Evolutionary conservation across 2,329 filamentous ascomycete species (phyloP), one percentile per base, ranked within the genome.

Genomic region (Pleomassaria siparia): DNA sequence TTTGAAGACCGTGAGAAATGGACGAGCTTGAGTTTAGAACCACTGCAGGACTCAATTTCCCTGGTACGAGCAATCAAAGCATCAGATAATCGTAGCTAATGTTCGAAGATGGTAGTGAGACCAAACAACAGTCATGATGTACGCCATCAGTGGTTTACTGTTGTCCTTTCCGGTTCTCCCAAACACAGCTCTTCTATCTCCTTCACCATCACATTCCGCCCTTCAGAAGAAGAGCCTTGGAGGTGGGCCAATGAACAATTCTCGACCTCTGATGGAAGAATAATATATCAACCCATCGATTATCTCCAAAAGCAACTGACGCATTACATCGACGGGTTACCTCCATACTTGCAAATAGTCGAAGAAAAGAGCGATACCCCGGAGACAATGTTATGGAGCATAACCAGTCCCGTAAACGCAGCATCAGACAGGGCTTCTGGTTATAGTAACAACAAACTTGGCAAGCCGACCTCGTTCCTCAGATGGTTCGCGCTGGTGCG

Each of bases 401-500:
- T 91, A 16, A 77, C 81, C 21, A 74, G 79, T 11, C 69, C 74
- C 0, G 78, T 88, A 2, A 67, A 73, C 28, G 73, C 80, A 4
- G 83, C 84, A 1, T 72, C 79, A 16, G 80, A 77, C 0, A 76
- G 82, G 30, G 66, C 76, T 3, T 87, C 89, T 3, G 76, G 80
- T 0, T 77, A 79, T 44, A 79, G 77, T 24, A 74, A 79, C 40
- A 66, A 84, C 24, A 70, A 74, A 2, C 71, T 95, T 1, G 89
- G 89, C 0, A 72, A 73, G 1, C 86, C 88, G 0, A 85, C 80
- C 60, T 80, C 81, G 33, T 71, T 81, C 42, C 79, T 80, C 63
- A 85, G 87, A 58, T 95, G 90, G 84, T 92, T 96, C 66, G 84
- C 89, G 7, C 72, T 96, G 11, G 85, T 95, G 4, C 83, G 91